Base-by-base conservation (phyloP, 345 rosid genomes). In the Schrenkiella parvula region DNA sequence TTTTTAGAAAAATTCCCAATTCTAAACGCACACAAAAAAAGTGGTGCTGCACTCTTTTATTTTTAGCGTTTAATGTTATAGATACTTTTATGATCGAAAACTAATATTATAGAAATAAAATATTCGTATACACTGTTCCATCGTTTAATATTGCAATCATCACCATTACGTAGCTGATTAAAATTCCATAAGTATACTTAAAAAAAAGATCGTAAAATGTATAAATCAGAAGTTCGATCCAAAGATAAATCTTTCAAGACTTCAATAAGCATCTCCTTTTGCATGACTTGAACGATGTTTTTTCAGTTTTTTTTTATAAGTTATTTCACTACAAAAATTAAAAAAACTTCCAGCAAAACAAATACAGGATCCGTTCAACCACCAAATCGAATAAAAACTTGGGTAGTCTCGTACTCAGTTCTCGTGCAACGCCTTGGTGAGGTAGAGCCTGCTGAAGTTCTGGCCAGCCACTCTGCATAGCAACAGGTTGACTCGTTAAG, bases 391-490 rank as follows among this genome's bases (percentile, higher is more conserved):
- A 58, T 23, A 67, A 51, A 74, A 22, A 9, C 35, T 43, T 52
- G 64, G 35, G 2, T 31, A 38, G 48, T 72, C 46, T 68, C 38
- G 69, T 31, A 11, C 44, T 86, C 84, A 89, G 58, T 82, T 80
- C 0, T 93, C 97, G 50, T 88, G 98, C 80, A 95, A 82, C 6
- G 97, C 92, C 79, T 95, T 92, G 84, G 79, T 84, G 78, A 95
- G 77, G 76, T 87, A 85, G 32, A 95, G 76, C 75, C 89, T 86
- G 82, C 84, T 86, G 84, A 90, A 92, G 87, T 83, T 95, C 83
- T 92, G 99, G 26, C 97, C 99, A 10, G 96, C 80, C 78, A 90
- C 99, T 80, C 99, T 95, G 95, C 81, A 82, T 21, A 35, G 3
- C 43, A 62, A 44, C n/a, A 2, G 41, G 2, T 42, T 1, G 3